These are phyloP conservation scores for Kwoniella heveanensis DNA, from an alignment of 768 basidiomycete genomes.

Conservation along the genomic window DNA sequence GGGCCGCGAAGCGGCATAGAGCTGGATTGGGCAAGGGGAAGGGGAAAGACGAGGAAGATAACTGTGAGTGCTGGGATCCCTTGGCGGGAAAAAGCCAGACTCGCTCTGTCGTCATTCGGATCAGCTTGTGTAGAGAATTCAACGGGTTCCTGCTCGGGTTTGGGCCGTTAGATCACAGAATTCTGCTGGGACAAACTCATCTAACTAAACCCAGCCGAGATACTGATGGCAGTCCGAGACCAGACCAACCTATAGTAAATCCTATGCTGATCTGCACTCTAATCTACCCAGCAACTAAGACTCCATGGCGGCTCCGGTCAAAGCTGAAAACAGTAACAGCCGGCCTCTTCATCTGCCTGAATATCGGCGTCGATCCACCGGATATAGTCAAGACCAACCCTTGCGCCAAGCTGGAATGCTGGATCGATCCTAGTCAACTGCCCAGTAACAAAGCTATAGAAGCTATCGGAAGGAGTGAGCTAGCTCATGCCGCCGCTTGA, in stretches of 20 bases:
- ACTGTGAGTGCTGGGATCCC: slow-evolving; percentile 29
- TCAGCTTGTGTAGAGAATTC: no score
- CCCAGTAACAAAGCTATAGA: slow-evolving; percentile 91
- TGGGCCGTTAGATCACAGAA: no score
- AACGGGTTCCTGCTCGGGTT: no score
- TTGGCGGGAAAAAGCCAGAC: no score
- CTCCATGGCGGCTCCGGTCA: slow-evolving; percentile 74
- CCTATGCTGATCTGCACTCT: not conserved
- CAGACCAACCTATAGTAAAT: no score
- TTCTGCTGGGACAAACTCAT: no score
- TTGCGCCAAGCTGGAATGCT: slow-evolving; percentile 90
- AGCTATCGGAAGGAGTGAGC: slow-evolving; percentile 74
- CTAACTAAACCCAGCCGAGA: no score
- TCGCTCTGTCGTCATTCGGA: no score
- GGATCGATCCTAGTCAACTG: slow-evolving; percentile 94
- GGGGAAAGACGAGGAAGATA: slow-evolving; percentile 34
- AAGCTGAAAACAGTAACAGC: slow-evolving; percentile 91
- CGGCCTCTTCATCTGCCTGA: slow-evolving; percentile 80
- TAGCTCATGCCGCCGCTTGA: not conserved
- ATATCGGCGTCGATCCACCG: slow-evolving; percentile 96
- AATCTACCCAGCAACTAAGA: slow-evolving; percentile 10
- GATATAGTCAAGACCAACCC: slow-evolving; percentile 97
- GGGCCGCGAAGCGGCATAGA: slow-evolving; percentile 73
- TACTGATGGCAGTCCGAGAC: no score
- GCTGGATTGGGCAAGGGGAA: slow-evolving; percentile 80